Base-by-base conservation (phyloP, 441 rosid genomes). In the Eruca vesicaria region DNA sequence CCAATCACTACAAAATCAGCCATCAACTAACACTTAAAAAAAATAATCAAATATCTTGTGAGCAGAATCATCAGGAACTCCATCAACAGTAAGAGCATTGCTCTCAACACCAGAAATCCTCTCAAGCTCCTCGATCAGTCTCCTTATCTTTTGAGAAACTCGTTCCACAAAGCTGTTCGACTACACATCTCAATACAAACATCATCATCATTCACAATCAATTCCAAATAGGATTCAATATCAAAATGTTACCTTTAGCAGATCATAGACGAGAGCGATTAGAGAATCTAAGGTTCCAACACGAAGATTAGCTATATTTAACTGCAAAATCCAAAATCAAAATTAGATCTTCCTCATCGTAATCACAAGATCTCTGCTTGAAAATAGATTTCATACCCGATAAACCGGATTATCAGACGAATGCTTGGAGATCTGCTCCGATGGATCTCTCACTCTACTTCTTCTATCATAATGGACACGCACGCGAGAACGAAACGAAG, bases 281-380 rank as follows among this genome's bases (percentile, higher is more conserved):
- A 96, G 97, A 67, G 98, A 94, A 83, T 94, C 98, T 28, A 96
- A 86, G 66, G 99, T 96, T 73, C 99, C 98, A 16, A 94, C 99
- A 9, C 98, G 98, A 68, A 96, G 99, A 87, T 87, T 92, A 36
- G 98, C 95, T 50, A 92, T 88, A 81, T 88, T 94, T 69, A 96
- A 96, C 98, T 96, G 87, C 80, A 78, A 78, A 19, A 23, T 72
- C 41, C 7, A 5, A 38, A 1, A n/a, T n/a, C n/a, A 32, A 52
- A 60, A 5, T 38, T 3, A 66, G 56, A 66, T 32, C 55, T n/a
- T n/a, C n/a, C n/a, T n/a, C n/a, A n/a, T n/a, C n/a, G 12, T 33
- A 7, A 29, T 36, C 2, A 60, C 10, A 23, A 66, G 69, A 62
- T 45, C 61, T 56, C 36, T 11, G 38, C 29, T 14, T n/a, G n/a